Conservation (phyloP, 495 filamentous ascomycete genomes). For the Aspergillus ellipticus region DNA sequence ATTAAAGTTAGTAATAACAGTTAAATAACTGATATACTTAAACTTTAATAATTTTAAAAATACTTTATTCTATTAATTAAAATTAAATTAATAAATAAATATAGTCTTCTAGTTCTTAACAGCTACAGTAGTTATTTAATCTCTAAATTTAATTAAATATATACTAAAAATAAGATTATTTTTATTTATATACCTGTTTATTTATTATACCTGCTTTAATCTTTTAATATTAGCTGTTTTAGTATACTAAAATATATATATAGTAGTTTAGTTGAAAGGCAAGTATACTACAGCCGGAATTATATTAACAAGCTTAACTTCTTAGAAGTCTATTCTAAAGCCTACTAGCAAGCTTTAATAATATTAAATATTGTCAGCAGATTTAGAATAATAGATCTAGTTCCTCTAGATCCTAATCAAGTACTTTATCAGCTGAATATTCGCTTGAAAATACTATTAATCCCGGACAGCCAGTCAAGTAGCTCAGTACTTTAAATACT, state of each 20-base stretch:
- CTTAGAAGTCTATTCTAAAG: slow-evolving; percentile 7
- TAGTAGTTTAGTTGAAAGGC: slow-evolving; percentile 3
- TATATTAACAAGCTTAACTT: no score
- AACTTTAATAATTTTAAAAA: no score
- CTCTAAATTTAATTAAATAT: no score
- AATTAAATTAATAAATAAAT: no score
- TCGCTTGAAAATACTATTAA: neutral
- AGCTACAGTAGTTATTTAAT: no score
- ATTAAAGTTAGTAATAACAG: no score
- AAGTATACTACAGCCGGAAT: neutral
- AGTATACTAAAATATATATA: neutral
- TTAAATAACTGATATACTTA: no score
- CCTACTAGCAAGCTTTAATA: slow-evolving; percentile 2
- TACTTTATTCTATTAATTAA: no score
- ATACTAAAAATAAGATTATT: no score
- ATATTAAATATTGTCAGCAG: slow-evolving; percentile 4
- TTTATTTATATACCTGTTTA: no score
- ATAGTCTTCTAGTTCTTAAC: no score
- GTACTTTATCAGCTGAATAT: neutral
- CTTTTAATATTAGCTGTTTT: neutral
- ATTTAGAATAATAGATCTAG: slow-evolving; percentile 3
- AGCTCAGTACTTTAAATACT: neutral
- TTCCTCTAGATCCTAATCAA: slow-evolving; percentile 1
- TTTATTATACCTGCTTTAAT: no score
- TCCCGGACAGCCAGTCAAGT: neutral